Conservation (phyloP, 2,329 filamentous ascomycete genomes). For the Pseudodiploospora longispora region DNA sequence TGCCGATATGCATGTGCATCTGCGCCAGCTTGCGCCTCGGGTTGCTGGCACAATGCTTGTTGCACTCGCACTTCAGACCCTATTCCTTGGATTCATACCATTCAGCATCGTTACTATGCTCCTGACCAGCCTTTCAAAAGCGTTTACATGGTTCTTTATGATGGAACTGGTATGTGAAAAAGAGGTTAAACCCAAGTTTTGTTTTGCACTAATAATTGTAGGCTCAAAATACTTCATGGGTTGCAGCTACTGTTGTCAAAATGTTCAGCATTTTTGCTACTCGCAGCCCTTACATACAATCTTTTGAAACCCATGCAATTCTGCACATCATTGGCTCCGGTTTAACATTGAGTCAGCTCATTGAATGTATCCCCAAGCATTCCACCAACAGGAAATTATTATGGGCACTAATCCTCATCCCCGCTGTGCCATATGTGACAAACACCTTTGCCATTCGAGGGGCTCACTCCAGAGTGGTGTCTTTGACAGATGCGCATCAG, state of each 20-base stretch:
- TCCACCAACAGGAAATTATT: conserved; percentile 17
- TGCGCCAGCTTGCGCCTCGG: conserved; percentile 14
- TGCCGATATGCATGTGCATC: conserved; percentile 17
- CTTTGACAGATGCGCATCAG: conserved; percentile 4
- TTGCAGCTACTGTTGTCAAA: conserved; percentile 16
- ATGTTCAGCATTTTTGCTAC: conserved; percentile 25
- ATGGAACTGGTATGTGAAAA: conserved; percentile 21
- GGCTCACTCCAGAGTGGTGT: conserved; percentile 6
- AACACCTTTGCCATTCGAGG: conserved; percentile 18
- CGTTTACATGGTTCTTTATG: conserved; percentile 26
- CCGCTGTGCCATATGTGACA: conserved; percentile 22
- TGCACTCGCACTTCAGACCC: conserved; percentile 11
- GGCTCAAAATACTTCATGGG: conserved; percentile 26
- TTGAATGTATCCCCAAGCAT: conserved; percentile 22
- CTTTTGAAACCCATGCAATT: conserved; percentile 18
- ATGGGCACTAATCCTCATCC: conserved; percentile 22
- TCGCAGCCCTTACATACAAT: conserved; percentile 18
- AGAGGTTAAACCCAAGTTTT: accelerated
- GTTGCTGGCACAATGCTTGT: conserved; percentile 11
- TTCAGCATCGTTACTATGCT: conserved; percentile 11
- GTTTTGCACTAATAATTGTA: conserved; percentile 6
- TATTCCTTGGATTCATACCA: conserved; percentile 16
- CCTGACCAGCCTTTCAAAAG: conserved; percentile 20
- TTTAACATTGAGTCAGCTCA: conserved; percentile 23
- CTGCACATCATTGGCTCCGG: conserved; percentile 19